phyloP scores from a whole-genome alignment of 805 yeast genomes.

The Kuraishia hungarica region DNA sequence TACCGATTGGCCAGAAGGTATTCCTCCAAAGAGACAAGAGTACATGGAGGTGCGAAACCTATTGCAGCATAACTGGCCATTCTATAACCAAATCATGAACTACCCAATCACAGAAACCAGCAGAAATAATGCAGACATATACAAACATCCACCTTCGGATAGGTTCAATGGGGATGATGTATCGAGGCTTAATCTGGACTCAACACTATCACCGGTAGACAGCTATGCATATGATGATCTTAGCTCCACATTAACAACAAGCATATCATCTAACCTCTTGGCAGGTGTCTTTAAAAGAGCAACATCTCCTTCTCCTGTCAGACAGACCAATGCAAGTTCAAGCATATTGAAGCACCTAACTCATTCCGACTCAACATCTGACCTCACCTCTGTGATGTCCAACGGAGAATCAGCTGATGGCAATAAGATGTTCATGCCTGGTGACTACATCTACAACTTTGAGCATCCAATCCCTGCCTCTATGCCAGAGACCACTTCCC shows the following conservation, averaged over 20 bases:
- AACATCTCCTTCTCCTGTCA: constrained; percentile 13
- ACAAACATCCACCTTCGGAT: constrained; percentile 17
- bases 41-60: constrained; percentile 58
- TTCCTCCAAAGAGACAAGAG: constrained; percentile 77
- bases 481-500: constrained; percentile 70
- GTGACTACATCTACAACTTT: constrained; percentile 88
- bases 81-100: constrained; percentile 39
- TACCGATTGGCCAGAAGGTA: constrained; percentile 98
- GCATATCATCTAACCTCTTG: background rate
- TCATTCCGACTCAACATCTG: constrained; percentile 9
- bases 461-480: constrained; percentile 82
- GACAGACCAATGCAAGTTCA: background rate
- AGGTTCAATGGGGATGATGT: constrained; percentile 21
- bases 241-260: background rate
- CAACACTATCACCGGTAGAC: constrained; percentile 19
- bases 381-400: constrained; percentile 14
- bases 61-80: constrained; percentile 86
- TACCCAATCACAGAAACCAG: constrained; percentile 17
- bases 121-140: constrained; percentile 42
- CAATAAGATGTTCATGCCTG: constrained; percentile 54
- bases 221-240: constrained; percentile 8
- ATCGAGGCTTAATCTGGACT: constrained; percentile 26
- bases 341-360: background rate
- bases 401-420: constrained; percentile 12
- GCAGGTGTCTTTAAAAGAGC: constrained; percentile 11